These are phyloP conservation scores for Miscanthus sacchariflorus DNA, from an alignment of 202 grass and related monocot species.

Conservation along the genomic window DNA sequence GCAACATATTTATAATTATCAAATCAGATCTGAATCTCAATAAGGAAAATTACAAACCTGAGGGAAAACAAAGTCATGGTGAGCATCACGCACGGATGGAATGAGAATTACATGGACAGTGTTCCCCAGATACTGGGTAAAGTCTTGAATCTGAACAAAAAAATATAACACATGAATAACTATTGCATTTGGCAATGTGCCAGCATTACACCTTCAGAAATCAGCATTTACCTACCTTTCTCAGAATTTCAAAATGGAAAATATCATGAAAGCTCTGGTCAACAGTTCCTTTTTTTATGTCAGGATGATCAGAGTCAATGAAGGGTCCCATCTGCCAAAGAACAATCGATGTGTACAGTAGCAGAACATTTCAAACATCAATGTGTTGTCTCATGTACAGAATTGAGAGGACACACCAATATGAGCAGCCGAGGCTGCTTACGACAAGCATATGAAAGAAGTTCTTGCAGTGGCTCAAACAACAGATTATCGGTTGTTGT, in stretches of 20 bases:
- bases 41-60: slow-evolving; percentile 63
- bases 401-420: slow-evolving; percentile 64
- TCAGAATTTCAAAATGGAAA: slow-evolving; percentile 86
- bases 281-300: slow-evolving; percentile 83
- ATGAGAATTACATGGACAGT: slow-evolving; percentile 71
- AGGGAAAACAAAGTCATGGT: slow-evolving; percentile 94
- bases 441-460: slow-evolving; percentile 84
- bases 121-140: slow-evolving; percentile 76
- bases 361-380: slow-evolving; percentile 33
- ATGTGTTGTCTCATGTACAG: slow-evolving; percentile 8
- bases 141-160: slow-evolving; percentile 81
- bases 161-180: slow-evolving; percentile 37
- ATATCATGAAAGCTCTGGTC: slow-evolving; percentile 75
- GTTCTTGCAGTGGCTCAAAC: slow-evolving; percentile 92
- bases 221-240: slow-evolving; percentile 59
- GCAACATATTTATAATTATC: slow-evolving; percentile 31
- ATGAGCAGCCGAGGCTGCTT: slow-evolving; percentile 89
- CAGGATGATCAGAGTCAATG: slow-evolving; percentile 96
- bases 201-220: slow-evolving; percentile 18
- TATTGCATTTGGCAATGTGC: slow-evolving; percentile 42
- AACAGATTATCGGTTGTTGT: slow-evolving; percentile 94
- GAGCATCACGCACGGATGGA: slow-evolving; percentile 93
- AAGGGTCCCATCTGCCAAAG: slow-evolving; percentile 89
- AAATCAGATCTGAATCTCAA: slow-evolving; percentile 5
- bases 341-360: slow-evolving; percentile 28